phyloP scores from a whole-genome alignment of 1,284 basidiomycete species.

The Apiotrichum porosum region DNA sequence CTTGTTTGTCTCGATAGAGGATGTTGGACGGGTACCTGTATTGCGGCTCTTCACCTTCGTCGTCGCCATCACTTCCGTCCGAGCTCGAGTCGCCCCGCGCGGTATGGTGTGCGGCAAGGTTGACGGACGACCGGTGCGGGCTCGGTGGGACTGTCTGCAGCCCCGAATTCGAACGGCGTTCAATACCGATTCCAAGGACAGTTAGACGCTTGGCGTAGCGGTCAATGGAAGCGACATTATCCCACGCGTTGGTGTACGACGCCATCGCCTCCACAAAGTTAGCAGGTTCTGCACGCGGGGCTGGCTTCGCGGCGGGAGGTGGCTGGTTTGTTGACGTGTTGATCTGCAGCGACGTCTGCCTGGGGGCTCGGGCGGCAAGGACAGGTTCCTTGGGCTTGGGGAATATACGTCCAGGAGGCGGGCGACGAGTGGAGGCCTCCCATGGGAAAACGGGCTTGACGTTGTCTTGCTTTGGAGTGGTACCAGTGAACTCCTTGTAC shows the following conservation, averaged over 20 bases:
- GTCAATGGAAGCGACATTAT: constrained; percentile 68
- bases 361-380: constrained; percentile 46
- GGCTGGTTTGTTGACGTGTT: constrained; percentile 56
- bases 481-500: constrained; percentile 49
- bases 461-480: constrained; percentile 61
- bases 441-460: constrained; percentile 70
- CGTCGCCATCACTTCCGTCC: constrained; percentile 34
- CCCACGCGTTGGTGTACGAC: constrained; percentile 75
- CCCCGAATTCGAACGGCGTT: background rate
- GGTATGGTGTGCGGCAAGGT: background rate
- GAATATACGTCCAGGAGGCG: background rate
- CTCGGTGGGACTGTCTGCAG: constrained; percentile 28
- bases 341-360: constrained; percentile 73
- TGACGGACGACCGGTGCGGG: constrained; percentile 9
- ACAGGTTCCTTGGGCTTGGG: constrained; percentile 26
- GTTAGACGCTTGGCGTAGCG: constrained; percentile 64
- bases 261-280: constrained; percentile 54
- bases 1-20: constrained; percentile 31
- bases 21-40: background rate
- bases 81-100: constrained; percentile 7
- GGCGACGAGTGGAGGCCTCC: no score
- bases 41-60: constrained; percentile 28
- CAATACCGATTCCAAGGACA: constrained; percentile 21
- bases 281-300: constrained; percentile 31
- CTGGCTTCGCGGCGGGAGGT: constrained; percentile 42